A percentile compares a stretch with the other conserved stretches of the same genome.
Evolutionary conservation across 495 filamentous ascomycete species (phyloP).

Genomic region (Gamarada debralockiae): DNA sequence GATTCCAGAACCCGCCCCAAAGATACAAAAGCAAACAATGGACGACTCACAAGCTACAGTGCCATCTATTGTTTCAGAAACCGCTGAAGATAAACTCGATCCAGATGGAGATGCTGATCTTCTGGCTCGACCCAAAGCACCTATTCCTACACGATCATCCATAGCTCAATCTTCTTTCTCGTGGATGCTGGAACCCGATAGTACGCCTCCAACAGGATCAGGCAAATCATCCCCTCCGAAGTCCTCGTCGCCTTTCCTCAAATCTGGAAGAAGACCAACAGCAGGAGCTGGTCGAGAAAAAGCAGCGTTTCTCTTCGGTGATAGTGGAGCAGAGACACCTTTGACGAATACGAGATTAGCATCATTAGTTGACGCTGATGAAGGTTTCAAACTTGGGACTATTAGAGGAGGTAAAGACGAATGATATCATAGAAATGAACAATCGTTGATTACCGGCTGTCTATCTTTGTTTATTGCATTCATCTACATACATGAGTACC

Average conservation of each 20-base stretch:
- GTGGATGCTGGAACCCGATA: conserved; percentile 80
- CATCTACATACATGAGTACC: neutral
- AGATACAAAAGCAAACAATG: neutral
- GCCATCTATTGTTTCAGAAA: neutral
- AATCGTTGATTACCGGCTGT: neutral
- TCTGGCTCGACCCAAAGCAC: conserved; percentile 22
- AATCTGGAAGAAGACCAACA: conserved; percentile 16
- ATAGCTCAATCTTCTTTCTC: conserved; percentile 86
- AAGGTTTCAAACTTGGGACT: conserved; percentile 24
- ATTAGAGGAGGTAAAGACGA: conserved; percentile 12
- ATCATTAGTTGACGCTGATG: conserved; percentile 10
- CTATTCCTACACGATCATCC: conserved; percentile 57
- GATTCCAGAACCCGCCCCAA: neutral
- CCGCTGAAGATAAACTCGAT: conserved; percentile 33
- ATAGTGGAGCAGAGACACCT: conserved; percentile 31
- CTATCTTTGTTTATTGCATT: no score
- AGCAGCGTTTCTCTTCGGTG: conserved; percentile 54
- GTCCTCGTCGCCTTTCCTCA: conserved; percentile 39
- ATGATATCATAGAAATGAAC: neutral
- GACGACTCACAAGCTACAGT: neutral
- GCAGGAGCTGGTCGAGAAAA: conserved; percentile 38
- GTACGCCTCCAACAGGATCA: conserved; percentile 17
- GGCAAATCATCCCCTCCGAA: conserved; percentile 38
- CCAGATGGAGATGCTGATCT: conserved; percentile 43
- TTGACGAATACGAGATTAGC: conserved; percentile 3